Conservation (phyloP, 148 eudicot species). For the Chenopodium album region DNA sequence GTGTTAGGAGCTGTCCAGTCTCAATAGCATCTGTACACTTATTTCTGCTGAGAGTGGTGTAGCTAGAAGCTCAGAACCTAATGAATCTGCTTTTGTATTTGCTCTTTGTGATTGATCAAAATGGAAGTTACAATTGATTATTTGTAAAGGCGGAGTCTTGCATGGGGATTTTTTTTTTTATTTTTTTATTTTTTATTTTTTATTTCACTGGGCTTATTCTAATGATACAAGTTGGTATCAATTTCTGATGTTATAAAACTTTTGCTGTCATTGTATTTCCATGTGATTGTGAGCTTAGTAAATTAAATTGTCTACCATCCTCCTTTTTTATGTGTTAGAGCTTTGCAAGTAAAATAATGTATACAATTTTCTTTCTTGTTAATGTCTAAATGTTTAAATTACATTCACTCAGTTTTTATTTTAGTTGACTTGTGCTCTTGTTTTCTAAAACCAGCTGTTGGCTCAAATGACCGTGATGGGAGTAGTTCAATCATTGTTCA, state of each 20-base stretch:
- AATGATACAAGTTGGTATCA: not conserved
- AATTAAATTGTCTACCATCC: not conserved
- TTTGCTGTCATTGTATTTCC: not conserved
- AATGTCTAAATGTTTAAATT: not conserved
- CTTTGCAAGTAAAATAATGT: not conserved
- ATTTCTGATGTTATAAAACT: no score
- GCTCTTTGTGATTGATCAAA: not conserved
- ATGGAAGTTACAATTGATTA: not conserved
- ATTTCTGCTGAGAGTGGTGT: not conserved
- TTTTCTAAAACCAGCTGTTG: conserved; percentile 1
- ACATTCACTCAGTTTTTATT: not conserved
- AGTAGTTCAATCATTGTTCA: conserved; percentile 32
- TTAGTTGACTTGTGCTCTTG: not conserved
- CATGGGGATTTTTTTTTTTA: not conserved
- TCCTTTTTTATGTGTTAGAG: not conserved
- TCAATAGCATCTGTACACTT: not conserved
- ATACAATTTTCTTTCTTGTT: not conserved
- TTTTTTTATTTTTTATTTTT: not conserved
- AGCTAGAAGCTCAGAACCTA: not conserved
- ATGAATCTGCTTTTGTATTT: not conserved
- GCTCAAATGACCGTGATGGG: conserved; percentile 24
- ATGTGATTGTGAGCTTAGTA: not conserved
- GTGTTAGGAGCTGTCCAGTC: not conserved
- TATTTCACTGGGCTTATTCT: not conserved
- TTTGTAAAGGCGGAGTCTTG: not conserved